These are phyloP conservation scores for Aurantiochytrium sp. DNA, from an alignment of 108 stramenopile genomes.

Conservation along the genomic window DNA sequence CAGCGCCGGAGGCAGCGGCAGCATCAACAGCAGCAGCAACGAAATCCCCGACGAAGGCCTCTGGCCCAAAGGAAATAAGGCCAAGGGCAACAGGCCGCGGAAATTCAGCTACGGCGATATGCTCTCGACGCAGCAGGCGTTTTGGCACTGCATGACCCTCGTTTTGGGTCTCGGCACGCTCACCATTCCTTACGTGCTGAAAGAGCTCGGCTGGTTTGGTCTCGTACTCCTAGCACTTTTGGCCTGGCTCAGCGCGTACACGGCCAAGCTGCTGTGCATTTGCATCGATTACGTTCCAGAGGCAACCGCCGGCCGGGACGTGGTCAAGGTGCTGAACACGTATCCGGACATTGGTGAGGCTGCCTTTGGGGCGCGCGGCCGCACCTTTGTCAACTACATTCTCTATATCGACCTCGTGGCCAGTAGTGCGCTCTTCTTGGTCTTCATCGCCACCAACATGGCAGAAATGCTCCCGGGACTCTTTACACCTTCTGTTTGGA, in stretches of 20 bases:
- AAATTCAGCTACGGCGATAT: background rate
- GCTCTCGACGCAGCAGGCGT: conserved; percentile 6
- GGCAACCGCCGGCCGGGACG: background rate
- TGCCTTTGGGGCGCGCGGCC: background rate
- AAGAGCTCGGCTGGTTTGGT: background rate
- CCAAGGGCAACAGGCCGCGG: background rate
- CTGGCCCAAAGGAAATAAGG: background rate
- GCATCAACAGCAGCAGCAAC: too few species aligned
- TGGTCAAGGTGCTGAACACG: background rate
- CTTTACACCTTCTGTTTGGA: background rate
- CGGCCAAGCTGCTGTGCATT: background rate
- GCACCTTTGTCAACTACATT: conserved; percentile 14
- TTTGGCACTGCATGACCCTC: conserved; percentile 17
- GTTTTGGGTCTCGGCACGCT: background rate
- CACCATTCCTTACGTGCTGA: background rate
- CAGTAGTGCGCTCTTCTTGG: conserved; percentile 13
- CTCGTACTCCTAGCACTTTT: background rate
- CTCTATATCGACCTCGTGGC: conserved; percentile 7
- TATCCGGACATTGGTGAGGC: conserved; percentile 10
- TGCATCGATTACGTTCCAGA: conserved; percentile 11
- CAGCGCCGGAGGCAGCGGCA: too few species aligned
- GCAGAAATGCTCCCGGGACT: background rate
- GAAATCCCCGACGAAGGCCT: background rate
- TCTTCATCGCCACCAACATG: conserved; percentile 10
- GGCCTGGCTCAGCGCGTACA: conserved; percentile 7